Evolutionary conservation across 257 asterid genomes (phyloP), one percentile per base, ranked within the genome.

Genomic region (Thymus mandschuricus): DNA sequence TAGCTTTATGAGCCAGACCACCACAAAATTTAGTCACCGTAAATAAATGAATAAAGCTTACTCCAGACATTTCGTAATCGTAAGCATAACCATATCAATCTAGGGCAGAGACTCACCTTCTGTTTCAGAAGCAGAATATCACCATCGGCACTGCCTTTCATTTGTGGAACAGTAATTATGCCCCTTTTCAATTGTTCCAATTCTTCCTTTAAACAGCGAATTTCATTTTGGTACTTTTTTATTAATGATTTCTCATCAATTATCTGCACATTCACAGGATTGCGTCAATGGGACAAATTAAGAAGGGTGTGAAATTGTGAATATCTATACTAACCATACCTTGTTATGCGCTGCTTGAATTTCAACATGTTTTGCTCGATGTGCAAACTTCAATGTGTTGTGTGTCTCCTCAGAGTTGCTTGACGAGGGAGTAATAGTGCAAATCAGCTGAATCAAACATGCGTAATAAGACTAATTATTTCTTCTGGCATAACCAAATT

Each of bases 341-440:
- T 88, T 95, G 84, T 95, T 95, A 76, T 92, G 96, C 40, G 96
- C 86, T 75, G 99, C 91, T 85, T 88, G 92, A 76, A 95, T 89
- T 86, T 95, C 99, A 75, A 95, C 89, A 80, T 95, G 98, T 79
- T 95, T 95, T 79, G 99, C 88, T 77, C 98, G 96, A 77, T 95
- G 99, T 43, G 99, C 99, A 82, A 95, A 95, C 85, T 95, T 95
- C 81, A 95, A 80, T 48, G 99, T 95, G 83, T 95, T 92, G 76
- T 92, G 99, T 43, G 99, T 92, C 92, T 95, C 99, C 82, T 95
- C 99, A 49, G 98, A 84, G 77, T 87, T 89, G 89, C 99, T 90
- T 68, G 97, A 90, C 30, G 99, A 90, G 75, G 99, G 99, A 65
- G 98, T 95, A 51, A 95, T 86, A 48, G 89, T 90, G 92, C 98